Conservation (phyloP, 164 flowering plant species). For the Sextonia rubra region DNA sequence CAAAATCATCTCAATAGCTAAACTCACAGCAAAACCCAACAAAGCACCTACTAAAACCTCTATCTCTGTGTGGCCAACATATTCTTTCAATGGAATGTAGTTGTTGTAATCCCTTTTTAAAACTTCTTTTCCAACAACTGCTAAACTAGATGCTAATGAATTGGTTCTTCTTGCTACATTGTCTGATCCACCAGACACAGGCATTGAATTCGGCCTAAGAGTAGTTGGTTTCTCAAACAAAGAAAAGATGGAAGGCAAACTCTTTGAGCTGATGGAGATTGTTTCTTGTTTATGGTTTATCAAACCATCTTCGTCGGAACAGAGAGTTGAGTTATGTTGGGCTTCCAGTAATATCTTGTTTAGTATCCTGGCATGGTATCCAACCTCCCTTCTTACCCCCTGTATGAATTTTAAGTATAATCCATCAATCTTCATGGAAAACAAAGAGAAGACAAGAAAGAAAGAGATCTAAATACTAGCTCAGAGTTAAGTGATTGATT, state of each 20-base stretch:
- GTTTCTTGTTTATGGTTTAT: conserved; percentile 19
- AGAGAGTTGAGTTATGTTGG: conserved; percentile 11
- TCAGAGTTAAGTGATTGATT: too few relatives aligned
- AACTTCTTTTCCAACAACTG: conserved; percentile 13
- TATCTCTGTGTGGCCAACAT: conserved; percentile 71
- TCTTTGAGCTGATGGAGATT: conserved; percentile 18
- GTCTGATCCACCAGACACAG: conserved; percentile 9
- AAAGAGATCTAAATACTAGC: too few relatives aligned
- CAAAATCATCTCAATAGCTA: conserved; percentile 33
- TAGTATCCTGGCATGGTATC: conserved; percentile 63
- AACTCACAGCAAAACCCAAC: conserved; percentile 60
- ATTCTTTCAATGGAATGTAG: conserved; percentile 44
- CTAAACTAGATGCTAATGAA: background rate
- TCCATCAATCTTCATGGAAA: too few relatives aligned
- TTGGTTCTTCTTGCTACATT: conserved; percentile 5
- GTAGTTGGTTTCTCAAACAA: conserved; percentile 20
- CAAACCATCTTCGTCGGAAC: conserved; percentile 11
- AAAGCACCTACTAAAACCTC: conserved; percentile 81
- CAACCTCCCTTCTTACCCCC: conserved; percentile 94
- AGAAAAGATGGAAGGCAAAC: conserved; percentile 10
- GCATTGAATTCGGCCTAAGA: conserved; percentile 12
- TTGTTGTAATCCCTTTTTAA: background rate
- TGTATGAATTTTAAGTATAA: conserved; percentile 19
- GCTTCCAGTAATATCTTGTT: conserved; percentile 32
- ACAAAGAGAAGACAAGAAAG: too few relatives aligned